Conservation (phyloP, 192 early-diverging fungal species). For the Diversispora eburnea region DNA sequence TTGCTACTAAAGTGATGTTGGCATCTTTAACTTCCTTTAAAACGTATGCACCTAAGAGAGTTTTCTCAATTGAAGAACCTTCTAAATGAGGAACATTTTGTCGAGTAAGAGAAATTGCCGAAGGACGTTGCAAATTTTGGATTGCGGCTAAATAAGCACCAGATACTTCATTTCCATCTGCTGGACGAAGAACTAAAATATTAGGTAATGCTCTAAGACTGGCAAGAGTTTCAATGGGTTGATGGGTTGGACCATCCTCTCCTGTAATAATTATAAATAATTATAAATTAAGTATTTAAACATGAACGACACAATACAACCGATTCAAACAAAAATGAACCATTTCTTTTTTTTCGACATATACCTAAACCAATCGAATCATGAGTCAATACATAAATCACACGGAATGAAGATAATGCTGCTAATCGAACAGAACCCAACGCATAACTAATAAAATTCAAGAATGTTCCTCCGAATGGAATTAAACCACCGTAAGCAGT, state of each 20-base stretch:
- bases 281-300: not conserved
- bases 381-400: conserved; percentile 98
- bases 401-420: conserved; percentile 83
- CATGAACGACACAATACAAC: not conserved
- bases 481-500: conserved; percentile 81
- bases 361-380: conserved; percentile 82
- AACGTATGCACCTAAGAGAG: conserved; percentile 82
- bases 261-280: conserved; percentile 52
- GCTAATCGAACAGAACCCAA: conserved; percentile 78
- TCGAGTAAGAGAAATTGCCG: conserved; percentile 83
- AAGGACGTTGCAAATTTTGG: conserved; percentile 62
- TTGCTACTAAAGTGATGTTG: conserved; percentile 72
- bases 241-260: conserved; percentile 99
- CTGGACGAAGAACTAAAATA: conserved; percentile 81
- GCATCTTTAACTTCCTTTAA: conserved; percentile 63
- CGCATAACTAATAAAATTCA: conserved; percentile 82
- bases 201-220: conserved; percentile 88
- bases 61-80: conserved; percentile 75
- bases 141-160: conserved; percentile 86
- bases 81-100: conserved; percentile 93
- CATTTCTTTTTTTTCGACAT: too few relatives aligned
- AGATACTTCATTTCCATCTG: conserved; percentile 92
- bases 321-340: not conserved
- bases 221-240: conserved; percentile 94
- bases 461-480: conserved; percentile 86